Conservation (phyloP, 2,329 filamentous ascomycete species). For the Beauveria scarabaeidicola region DNA sequence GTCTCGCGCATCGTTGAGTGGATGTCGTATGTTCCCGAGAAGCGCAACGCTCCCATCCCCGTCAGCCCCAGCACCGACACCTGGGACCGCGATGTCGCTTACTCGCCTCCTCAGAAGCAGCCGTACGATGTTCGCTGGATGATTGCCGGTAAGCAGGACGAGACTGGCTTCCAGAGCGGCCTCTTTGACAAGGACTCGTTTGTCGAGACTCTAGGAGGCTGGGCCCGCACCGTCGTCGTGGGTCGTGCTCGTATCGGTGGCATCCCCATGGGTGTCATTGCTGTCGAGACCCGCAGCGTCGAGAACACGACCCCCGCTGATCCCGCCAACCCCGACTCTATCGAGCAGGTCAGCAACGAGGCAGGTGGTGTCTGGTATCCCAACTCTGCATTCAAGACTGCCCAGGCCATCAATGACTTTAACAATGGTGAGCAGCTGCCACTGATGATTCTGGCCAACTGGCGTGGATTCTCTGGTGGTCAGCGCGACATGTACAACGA, state of each 20-base stretch:
- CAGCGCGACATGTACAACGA: conserved; percentile 99
- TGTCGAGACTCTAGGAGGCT: conserved; percentile 90
- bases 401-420: conserved; percentile 97
- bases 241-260: conserved; percentile 93
- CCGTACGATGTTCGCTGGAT: conserved; percentile 90
- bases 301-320: conserved; percentile 97
- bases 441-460: conserved; percentile 98
- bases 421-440: conserved; percentile 98
- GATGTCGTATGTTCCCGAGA: conserved; percentile 95
- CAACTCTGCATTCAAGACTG: conserved; percentile 99
- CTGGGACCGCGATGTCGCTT: conserved; percentile 90
- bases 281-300: conserved; percentile 87
- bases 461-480: conserved; percentile 99
- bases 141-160: conserved; percentile 77
- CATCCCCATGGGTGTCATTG: conserved; percentile 97
- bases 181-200: conserved; percentile 97
- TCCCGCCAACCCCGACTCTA: conserved; percentile 95
- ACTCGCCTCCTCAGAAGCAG: conserved; percentile 73
- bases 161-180: conserved; percentile 70
- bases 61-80: conserved; percentile 75
- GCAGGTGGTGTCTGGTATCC: conserved; percentile 99
- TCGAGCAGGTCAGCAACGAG: conserved; percentile 89
- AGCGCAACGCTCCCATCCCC: conserved; percentile 87
- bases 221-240: conserved; percentile 94
- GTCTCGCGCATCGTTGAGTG: conserved; percentile 96